phyloP scores from a whole-genome alignment of 345 rosid species.

The Gossypium turneri region DNA sequence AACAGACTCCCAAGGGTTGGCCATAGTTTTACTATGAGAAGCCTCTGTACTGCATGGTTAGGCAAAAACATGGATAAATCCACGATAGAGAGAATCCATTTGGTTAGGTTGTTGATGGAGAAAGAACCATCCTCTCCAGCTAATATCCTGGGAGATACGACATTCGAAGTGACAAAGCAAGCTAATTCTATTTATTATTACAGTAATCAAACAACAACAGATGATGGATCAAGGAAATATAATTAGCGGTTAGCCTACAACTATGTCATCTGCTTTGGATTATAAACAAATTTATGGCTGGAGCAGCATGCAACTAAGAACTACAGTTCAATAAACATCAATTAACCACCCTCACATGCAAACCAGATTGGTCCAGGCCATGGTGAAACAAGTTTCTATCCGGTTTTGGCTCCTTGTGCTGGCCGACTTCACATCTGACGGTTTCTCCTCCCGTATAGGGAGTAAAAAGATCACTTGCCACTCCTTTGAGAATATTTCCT shows the following conservation, averaged over 20 bases:
- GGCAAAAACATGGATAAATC: no score
- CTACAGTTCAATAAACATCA: neutral
- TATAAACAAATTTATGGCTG: constrained; percentile 25
- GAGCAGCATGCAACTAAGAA: constrained; percentile 8
- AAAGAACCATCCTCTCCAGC: no score
- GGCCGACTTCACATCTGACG: neutral
- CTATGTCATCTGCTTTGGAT: constrained; percentile 9
- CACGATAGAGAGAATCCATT: no score
- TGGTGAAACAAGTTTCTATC: constrained; percentile 1
- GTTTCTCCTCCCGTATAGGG: neutral
- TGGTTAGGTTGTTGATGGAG: no score
- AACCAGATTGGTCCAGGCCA: neutral
- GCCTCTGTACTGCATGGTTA: no score
- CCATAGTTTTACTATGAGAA: no score
- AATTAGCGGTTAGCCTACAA: constrained; percentile 26
- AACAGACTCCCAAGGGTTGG: no score
- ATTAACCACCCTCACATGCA: constrained; percentile 6
- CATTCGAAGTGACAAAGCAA: neutral
- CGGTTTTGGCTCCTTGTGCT: constrained; percentile 10
- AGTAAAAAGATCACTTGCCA: constrained; percentile 10
- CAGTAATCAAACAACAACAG: constrained; percentile 13
- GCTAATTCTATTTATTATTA: constrained; percentile 8
- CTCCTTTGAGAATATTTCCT: constrained; percentile 15
- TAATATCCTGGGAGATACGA: neutral
- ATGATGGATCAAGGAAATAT: constrained; percentile 18